Percentiles rank a stretch among this genome's conserved stretches.
Conservation (phyloP, 2,329 filamentous ascomycete species). For the Malbranchea zuffiana region DNA sequence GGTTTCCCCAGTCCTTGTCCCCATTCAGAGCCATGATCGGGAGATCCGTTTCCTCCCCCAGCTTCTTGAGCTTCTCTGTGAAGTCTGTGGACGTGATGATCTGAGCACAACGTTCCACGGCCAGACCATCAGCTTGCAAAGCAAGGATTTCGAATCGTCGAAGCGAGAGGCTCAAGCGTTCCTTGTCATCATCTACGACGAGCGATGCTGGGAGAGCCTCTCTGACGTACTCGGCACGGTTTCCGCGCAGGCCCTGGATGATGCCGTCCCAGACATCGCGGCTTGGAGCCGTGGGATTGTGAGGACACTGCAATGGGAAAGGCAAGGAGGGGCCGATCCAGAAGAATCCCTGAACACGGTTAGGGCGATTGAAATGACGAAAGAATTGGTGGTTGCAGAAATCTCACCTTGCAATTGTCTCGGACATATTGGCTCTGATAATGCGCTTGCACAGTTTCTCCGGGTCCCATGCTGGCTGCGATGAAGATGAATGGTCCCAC, state of each 20-base stretch:
- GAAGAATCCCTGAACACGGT: conserved; percentile 17
- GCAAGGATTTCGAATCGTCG: conserved; percentile 18
- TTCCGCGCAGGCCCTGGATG: conserved; percentile 17
- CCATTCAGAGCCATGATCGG: conserved; percentile 22
- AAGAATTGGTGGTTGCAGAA: neutral
- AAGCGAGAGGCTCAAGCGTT: conserved; percentile 15
- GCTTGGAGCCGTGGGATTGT: conserved; percentile 18
- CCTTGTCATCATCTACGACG: conserved; percentile 14
- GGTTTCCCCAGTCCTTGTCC: conserved; percentile 20
- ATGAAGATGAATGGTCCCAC: conserved; percentile 20
- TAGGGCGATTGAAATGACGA: neutral
- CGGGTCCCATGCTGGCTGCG: conserved; percentile 23
- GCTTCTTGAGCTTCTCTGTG: conserved; percentile 16
- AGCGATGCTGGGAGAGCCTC: conserved; percentile 18
- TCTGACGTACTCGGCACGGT: conserved; percentile 17
- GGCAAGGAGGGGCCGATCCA: conserved; percentile 21
- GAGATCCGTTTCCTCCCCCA: conserved; percentile 14
- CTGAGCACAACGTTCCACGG: conserved; percentile 22
- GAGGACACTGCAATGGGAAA: conserved; percentile 15
- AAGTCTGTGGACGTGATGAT: conserved; percentile 21
- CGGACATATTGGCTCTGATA: conserved; percentile 15
- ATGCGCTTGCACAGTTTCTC: conserved; percentile 21
- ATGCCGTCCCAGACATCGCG: conserved; percentile 21
- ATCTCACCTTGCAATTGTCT: conserved; percentile 17
- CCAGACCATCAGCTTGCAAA: conserved; percentile 20